Evolutionary conservation across 257 asterid genomes (phyloP), one percentile per base, ranked within the genome.

Genomic region (Paraleonurus japonicus): DNA sequence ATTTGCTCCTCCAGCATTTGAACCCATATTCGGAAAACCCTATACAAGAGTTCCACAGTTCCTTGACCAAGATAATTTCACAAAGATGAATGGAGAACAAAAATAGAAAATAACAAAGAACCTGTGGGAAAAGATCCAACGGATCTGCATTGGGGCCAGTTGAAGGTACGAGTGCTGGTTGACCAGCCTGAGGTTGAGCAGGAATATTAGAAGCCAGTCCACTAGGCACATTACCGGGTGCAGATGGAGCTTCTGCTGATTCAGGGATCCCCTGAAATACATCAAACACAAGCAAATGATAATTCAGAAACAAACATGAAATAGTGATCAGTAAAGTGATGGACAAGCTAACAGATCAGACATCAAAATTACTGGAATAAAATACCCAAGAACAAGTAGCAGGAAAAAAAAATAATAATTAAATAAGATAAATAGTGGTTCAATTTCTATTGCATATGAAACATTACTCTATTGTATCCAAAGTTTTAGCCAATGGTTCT

Each of bases 41-140:
- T 89, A 77, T 64, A 75, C n/a, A 43, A 32, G 59, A 70, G 35
- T 11, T 69, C 30, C 70, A 57, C 57, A 70, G 70, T 71, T 58
- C 54, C 55, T 39, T 51, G 37, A 27, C 77, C 75, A 28, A 27
- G 51, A 54, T 26, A 33, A 35, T 41, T 39, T 28, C n/a, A 75
- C 2, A 6, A 16, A 41, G 48, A 67, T 55, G 53, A 33, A 24
- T 23, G 69, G 51, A 66, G n/a, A 65, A 68, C 10, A 5, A 50
- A 65, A 66, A 32, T 1, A 26, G n/a, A 16, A 59, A 70, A 53
- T n/a, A 67, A 60, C 37, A 5, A 68, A 53, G 50, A 75, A 88
- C 97, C 96, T 87, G 97, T 3, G 97, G 97, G 55, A 90, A 90
- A 55, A 90, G 90, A 85, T 90, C 77, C 39, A 90, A 78, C 0